These are phyloP conservation scores for Talaromyces sp. DNA, from an alignment of 2,329 filamentous ascomycete species.

Conservation along the genomic window DNA sequence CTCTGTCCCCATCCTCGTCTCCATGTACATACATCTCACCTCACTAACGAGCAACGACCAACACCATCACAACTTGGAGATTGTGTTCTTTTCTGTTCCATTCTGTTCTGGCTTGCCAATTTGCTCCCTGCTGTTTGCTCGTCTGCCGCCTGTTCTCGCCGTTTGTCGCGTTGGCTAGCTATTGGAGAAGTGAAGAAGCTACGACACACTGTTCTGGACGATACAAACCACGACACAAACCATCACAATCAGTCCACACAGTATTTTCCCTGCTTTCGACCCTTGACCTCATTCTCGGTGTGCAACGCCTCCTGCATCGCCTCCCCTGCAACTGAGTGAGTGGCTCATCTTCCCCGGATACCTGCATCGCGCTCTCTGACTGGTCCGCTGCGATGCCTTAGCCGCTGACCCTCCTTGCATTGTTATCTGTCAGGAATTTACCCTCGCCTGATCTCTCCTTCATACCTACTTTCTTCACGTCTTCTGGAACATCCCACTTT, in stretches of 20 bases:
- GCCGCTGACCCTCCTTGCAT: slow-evolving; percentile 16
- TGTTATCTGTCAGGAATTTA: slow-evolving; percentile 3
- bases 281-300: slow-evolving; percentile 3
- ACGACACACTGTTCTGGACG: not conserved
- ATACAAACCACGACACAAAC: not conserved
- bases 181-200: not conserved
- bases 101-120: not conserved
- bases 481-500: slow-evolving; percentile 13
- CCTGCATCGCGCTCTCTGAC: slow-evolving; percentile 15
- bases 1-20: not conserved
- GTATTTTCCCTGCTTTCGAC: not conserved
- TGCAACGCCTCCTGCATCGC: slow-evolving; percentile 10
- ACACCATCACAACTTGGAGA: not conserved
- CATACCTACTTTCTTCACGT: not conserved
- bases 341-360: slow-evolving; percentile 17
- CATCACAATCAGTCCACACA: not conserved
- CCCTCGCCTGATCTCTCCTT: not conserved
- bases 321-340: not conserved
- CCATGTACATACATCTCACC: not conserved
- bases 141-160: not conserved
- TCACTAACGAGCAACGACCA: not conserved
- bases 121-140: not conserved
- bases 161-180: not conserved
- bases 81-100: not conserved
- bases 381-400: slow-evolving; percentile 6